These are phyloP conservation scores for Massospora cicadina DNA, from an alignment of 371 early-diverging fungal genomes.

Conservation along the genomic window DNA sequence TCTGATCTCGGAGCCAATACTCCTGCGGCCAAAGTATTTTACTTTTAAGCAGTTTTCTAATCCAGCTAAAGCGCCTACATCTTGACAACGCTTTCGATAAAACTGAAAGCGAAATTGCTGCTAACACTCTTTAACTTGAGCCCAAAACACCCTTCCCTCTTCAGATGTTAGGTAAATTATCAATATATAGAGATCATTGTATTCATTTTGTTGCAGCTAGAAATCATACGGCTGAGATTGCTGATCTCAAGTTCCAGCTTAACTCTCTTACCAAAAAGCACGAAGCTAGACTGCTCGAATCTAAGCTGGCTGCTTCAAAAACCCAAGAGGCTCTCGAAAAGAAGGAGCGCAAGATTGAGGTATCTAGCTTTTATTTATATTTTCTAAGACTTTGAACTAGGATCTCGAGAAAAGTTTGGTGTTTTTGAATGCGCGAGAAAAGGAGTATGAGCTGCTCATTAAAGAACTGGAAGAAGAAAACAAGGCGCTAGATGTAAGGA, in stretches of 20 bases:
- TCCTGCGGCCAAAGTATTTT: not conserved
- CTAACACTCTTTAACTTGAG: not conserved
- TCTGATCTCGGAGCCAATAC: not conserved
- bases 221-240: not conserved
- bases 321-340: not conserved
- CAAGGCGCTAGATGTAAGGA: not conserved
- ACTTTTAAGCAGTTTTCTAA: not conserved
- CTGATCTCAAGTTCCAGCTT: not conserved
- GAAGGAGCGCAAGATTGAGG: not conserved
- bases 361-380: not conserved
- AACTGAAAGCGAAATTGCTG: not conserved
- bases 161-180: not conserved
- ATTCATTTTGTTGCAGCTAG: not conserved
- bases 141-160: not conserved
- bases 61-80: not conserved
- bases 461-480: not conserved
- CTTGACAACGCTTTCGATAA: not conserved
- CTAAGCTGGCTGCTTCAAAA: not conserved
- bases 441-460: not conserved
- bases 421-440: not conserved
- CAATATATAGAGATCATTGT: not conserved
- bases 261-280: not conserved
- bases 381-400: not conserved
- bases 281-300: not conserved
- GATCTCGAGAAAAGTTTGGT: not conserved